Conservation (phyloP, 1,139 yeast species). For the Arxiozyma telluris region DNA sequence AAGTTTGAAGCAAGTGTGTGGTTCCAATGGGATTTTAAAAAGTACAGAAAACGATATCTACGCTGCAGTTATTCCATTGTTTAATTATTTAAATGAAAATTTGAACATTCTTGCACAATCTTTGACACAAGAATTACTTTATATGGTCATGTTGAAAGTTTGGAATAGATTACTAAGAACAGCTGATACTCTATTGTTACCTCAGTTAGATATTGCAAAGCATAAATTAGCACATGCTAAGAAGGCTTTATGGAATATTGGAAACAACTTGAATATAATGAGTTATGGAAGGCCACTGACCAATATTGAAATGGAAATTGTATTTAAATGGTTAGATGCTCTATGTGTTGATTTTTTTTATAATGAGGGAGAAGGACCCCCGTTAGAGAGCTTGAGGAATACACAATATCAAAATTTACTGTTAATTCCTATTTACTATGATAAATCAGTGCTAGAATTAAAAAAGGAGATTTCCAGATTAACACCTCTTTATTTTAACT, state of each 20-base stretch:
- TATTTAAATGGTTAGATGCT: slow-evolving; percentile 63
- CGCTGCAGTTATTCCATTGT: slow-evolving; percentile 64
- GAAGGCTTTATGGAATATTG: slow-evolving; percentile 36
- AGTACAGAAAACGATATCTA: slow-evolving; percentile 51
- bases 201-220: slow-evolving; percentile 55
- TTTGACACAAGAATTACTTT: slow-evolving; percentile 48
- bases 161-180: slow-evolving; percentile 61
- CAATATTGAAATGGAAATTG: slow-evolving; percentile 54
- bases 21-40: slow-evolving; percentile 38
- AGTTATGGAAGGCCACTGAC: slow-evolving; percentile 52
- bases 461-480: slow-evolving; percentile 53
- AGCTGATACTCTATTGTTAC: slow-evolving; percentile 63
- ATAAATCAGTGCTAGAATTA: slow-evolving; percentile 42
- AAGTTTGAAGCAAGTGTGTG: slow-evolving; percentile 47
- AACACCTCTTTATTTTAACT: slow-evolving; percentile 43
- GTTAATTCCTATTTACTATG: slow-evolving; percentile 60
- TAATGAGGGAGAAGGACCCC: slow-evolving; percentile 77
- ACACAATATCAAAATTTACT: slow-evolving; percentile 57
- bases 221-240: slow-evolving; percentile 26
- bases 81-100: slow-evolving; percentile 64
- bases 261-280: slow-evolving; percentile 27
- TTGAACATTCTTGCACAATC: slow-evolving; percentile 57
- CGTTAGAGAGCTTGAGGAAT: slow-evolving; percentile 54
- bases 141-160: slow-evolving; percentile 65
- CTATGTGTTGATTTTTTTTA: slow-evolving; percentile 66